These are phyloP conservation scores for Ceratorhiza oryzae-sativae DNA, from an alignment of 1,284 basidiomycete genomes.

Conservation along the genomic window DNA sequence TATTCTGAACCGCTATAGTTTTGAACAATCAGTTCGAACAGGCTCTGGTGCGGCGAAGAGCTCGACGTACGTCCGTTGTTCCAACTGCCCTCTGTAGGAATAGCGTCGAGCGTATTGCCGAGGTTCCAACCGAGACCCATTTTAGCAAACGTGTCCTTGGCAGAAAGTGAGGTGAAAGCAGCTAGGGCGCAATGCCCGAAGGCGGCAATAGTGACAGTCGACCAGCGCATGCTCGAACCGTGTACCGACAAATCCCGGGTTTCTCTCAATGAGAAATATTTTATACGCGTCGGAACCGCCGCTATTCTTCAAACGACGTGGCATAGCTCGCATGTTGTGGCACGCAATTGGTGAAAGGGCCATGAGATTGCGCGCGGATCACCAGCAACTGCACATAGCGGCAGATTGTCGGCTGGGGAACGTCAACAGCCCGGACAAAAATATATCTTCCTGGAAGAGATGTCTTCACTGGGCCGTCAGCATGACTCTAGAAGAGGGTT, in stretches of 20 bases:
- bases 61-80: conserved; percentile 9
- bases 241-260: neutral
- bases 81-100: conserved; percentile 38
- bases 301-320: neutral
- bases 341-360: too few relatives aligned
- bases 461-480: neutral
- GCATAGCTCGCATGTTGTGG: too few relatives aligned
- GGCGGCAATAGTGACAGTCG: conserved; percentile 1
- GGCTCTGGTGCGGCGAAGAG: neutral
- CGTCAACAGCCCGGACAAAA: neutral
- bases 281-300: neutral
- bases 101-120: conserved; percentile 40
- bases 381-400: neutral
- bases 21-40: neutral
- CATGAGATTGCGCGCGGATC: neutral
- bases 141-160: conserved; percentile 25
- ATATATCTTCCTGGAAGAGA: neutral
- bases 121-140: conserved; percentile 35
- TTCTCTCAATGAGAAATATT: neutral
- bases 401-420: conserved; percentile 5
- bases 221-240: neutral
- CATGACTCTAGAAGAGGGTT: neutral
- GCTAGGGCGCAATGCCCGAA: conserved; percentile 26
- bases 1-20: conserved; percentile 13
- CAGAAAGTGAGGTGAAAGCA: conserved; percentile 26